A percentile compares a stretch with the other conserved stretches of the same genome.
Conservation (phyloP, 805 yeast genomes). For the Yarrowia sp. region DNA sequence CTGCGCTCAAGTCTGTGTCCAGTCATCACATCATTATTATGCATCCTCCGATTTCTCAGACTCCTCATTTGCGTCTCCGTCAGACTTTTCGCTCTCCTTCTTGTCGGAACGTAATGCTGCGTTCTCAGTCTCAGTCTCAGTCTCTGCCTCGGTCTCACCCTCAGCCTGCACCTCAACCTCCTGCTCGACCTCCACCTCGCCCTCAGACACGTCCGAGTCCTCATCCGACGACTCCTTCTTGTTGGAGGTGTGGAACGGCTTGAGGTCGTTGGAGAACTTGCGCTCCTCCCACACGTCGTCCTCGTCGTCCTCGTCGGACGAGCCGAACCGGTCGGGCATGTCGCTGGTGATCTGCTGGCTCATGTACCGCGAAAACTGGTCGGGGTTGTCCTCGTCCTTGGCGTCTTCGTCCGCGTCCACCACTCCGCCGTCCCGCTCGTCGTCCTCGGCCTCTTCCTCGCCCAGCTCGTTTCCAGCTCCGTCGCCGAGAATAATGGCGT, state of each 20-base stretch:
- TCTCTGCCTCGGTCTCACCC: slow-evolving; percentile 4
- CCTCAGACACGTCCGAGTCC: slow-evolving; percentile 32
- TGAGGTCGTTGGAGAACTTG: slow-evolving; percentile 38
- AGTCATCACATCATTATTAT: slow-evolving; percentile 27
- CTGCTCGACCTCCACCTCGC: slow-evolving; percentile 13
- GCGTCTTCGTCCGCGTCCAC: slow-evolving; percentile 46
- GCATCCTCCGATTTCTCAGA: slow-evolving; percentile 35
- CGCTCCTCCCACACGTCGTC: slow-evolving; percentile 40
- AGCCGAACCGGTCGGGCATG: slow-evolving; percentile 38
- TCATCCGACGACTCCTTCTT: slow-evolving; percentile 32
- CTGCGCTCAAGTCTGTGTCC: too few species aligned
- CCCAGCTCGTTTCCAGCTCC: slow-evolving; percentile 45
- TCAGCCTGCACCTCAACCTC: slow-evolving; percentile 8
- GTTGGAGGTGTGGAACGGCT: slow-evolving; percentile 28
- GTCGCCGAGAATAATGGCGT: slow-evolving; percentile 49
- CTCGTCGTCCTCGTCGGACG: slow-evolving; percentile 42
- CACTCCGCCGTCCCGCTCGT: slow-evolving; percentile 43
- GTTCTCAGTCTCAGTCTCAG: not conserved
- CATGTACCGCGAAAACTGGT: slow-evolving; percentile 39
- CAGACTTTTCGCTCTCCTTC: slow-evolving; percentile 19
- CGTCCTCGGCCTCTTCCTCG: slow-evolving; percentile 42
- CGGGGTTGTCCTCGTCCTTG: slow-evolving; percentile 45
- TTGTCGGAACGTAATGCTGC: not conserved
- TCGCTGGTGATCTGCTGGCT: slow-evolving; percentile 38
- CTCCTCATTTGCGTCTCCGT: slow-evolving; percentile 20